Base-by-base conservation (phyloP, 2,329 filamentous ascomycete genomes). In the Diaporthe destruens region DNA sequence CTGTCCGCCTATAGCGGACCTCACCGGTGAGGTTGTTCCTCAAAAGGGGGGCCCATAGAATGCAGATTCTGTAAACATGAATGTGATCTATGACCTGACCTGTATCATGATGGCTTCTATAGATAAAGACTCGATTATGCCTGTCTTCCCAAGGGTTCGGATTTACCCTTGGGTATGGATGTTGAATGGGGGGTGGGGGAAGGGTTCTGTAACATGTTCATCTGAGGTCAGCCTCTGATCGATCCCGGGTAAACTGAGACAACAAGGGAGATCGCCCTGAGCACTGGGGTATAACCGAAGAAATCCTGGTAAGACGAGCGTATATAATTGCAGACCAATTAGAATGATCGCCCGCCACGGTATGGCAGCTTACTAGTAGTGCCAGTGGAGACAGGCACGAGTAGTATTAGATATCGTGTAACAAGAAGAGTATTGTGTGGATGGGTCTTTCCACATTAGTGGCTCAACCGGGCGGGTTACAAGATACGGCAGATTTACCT, bases 211-310 rank as follows among this genome's bases (percentile, higher is more conserved):
- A n/a, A 36, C 57, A 53, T 39, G 44, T 53, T 66, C 61, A 53
- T 66, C 61, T 53, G 61, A 53, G 61, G n/a, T 66, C 44, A 47
- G 61, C 16, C 47, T 32, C 47, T 53, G 61, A 66, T 66, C 61
- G 61, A 66, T 66, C 32, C 61, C 61, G 53, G 61, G 61, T 39
- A 66, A 32, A 53, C 39, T 29, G 32, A 44, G 47, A 39, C 32
- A 66, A 39, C 53, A 53, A 39, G 61, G 47, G 47, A 65, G 61
- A 66, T 66, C 61, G 44, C 47, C 61, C 47, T 47, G 61, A 66
- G 61, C 47, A 66, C 61, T 51, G 47, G 29, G 61, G 5, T 23
- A 29, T 25, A 47, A 25, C n/a, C n/a, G 39, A 42, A 12, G 9
- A 23, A 34, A 39, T 20, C 61, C 61, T 36, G 61, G 61, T 18